A percentile compares a stretch with the other conserved stretches of the same genome.
Evolutionary conservation across 2,329 filamentous ascomycete species (phyloP).

Genomic region (Chrysoporthe austroafricana): DNA sequence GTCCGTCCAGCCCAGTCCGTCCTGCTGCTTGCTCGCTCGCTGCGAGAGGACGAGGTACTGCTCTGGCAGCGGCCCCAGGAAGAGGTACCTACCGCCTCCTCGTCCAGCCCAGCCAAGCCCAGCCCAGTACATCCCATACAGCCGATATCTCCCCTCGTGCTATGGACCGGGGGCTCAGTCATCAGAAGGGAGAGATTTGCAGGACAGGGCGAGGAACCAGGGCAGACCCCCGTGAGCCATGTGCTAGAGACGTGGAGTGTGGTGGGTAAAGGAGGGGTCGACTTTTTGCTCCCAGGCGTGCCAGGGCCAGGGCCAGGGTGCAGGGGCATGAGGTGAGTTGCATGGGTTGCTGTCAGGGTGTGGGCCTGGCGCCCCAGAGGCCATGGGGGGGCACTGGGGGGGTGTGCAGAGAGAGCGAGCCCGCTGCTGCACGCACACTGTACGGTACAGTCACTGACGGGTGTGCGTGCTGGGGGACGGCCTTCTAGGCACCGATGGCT

Average conservation of each 20-base stretch:
- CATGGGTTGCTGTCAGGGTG: conserved; percentile 14
- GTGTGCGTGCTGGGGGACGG: too few relatives aligned
- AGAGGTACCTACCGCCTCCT: too few relatives aligned
- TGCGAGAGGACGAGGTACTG: too few relatives aligned
- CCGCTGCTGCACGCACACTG: too few relatives aligned
- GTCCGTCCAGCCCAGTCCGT: neutral
- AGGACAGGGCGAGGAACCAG: conserved; percentile 22
- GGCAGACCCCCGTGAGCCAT: conserved; percentile 29
- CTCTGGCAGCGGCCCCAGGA: too few relatives aligned
- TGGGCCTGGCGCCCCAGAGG: conserved; percentile 3
- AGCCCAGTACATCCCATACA: too few relatives aligned
- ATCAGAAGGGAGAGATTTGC: conserved; percentile 26
- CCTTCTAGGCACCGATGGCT: too few relatives aligned
- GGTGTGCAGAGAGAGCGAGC: too few relatives aligned
- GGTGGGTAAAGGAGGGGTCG: conserved; percentile 22
- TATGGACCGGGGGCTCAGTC: neutral
- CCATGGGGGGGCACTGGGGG: too few relatives aligned
- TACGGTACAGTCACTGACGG: too few relatives aligned
- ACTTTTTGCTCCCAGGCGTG: neutral
- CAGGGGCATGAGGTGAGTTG: neutral
- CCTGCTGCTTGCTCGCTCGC: neutral
- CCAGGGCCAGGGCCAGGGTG: neutral
- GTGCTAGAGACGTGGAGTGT: conserved; percentile 29
- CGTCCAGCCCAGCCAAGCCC: too few relatives aligned
- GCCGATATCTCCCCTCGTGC: too few relatives aligned